A percentile compares a stretch with the other conserved stretches of the same genome.
These are phyloP conservation scores for Chrysopogon serrulatus DNA, from an alignment of 176 grass and related monocot genomes.

Conservation along the genomic window DNA sequence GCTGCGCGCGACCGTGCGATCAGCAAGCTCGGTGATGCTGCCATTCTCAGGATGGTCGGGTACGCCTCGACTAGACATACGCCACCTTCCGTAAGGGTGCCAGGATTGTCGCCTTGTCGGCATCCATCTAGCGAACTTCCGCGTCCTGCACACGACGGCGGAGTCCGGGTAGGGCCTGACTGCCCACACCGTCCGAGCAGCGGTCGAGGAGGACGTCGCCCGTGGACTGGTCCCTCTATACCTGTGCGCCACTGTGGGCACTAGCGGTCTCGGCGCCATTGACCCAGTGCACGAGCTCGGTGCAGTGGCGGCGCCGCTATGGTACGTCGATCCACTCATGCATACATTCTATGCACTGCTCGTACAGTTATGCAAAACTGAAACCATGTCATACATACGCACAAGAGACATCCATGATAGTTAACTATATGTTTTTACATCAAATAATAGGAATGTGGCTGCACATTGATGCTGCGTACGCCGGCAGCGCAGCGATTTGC, in stretches of 20 bases:
- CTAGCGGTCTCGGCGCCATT: slow-evolving; percentile 26
- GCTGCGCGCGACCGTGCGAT: too few relatives aligned
- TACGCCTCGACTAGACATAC: slow-evolving; percentile 57
- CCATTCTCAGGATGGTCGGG: slow-evolving; percentile 20
- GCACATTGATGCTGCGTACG: too few relatives aligned
- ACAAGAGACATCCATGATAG: too few relatives aligned
- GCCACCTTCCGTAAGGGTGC: slow-evolving; percentile 37
- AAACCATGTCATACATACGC: too few relatives aligned
- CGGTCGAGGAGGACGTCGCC: too few relatives aligned
- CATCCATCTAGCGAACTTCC: slow-evolving; percentile 46
- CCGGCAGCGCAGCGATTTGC: too few relatives aligned
- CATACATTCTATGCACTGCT: too few relatives aligned
- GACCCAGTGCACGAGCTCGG: slow-evolving; percentile 32
- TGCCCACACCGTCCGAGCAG: too few relatives aligned
- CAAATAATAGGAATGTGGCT: too few relatives aligned
- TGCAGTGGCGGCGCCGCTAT: neutral
- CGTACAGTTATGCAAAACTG: too few relatives aligned
- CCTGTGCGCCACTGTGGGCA: slow-evolving; percentile 44
- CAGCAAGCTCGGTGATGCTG: neutral
- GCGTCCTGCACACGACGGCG: slow-evolving; percentile 1
- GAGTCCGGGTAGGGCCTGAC: neutral
- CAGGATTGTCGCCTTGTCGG: slow-evolving; percentile 31
- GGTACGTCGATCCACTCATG: neutral
- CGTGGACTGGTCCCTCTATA: too few relatives aligned
- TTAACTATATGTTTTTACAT: too few relatives aligned